A percentile compares a stretch with the other conserved stretches of the same genome.
These are phyloP conservation scores for Sclerotinia borealis DNA, from an alignment of 2,329 filamentous ascomycete species.

Conservation along the genomic window DNA sequence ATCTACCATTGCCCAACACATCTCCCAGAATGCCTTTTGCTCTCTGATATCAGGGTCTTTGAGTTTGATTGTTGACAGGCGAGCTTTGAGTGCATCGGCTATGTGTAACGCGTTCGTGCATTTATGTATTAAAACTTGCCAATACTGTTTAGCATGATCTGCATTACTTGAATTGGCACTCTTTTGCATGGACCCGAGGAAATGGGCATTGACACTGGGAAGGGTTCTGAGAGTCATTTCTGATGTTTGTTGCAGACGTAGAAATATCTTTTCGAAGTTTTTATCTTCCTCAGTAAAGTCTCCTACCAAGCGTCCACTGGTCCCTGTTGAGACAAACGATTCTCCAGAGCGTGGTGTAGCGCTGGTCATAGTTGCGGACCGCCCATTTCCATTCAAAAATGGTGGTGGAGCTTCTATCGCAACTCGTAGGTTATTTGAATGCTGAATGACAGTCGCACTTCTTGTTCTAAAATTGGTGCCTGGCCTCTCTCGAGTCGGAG, in stretches of 20 bases:
- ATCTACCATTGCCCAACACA: constrained; percentile 69
- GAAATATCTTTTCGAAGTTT: constrained; percentile 75
- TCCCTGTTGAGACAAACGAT: constrained; percentile 55
- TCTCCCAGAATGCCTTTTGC: constrained; percentile 55
- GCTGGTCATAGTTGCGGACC: constrained; percentile 43
- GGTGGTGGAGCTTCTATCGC: constrained; percentile 48
- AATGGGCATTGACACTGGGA: constrained; percentile 62
- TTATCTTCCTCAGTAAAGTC: constrained; percentile 72
- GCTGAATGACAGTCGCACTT: constrained; percentile 32
- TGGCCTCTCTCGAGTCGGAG: constrained; percentile 47
- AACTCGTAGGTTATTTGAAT: constrained; percentile 40
- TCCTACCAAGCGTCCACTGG: constrained; percentile 29
- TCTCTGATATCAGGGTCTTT: constrained; percentile 74
- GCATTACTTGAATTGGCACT: constrained; percentile 55
- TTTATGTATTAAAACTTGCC: constrained; percentile 65
- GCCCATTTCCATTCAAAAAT: constrained; percentile 44
- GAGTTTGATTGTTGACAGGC: constrained; percentile 74
- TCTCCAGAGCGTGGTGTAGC: constrained; percentile 78
- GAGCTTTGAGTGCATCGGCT: constrained; percentile 64
- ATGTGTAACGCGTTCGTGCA: constrained; percentile 66
- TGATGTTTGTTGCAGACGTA: constrained; percentile 67
- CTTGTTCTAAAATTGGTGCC: constrained; percentile 30
- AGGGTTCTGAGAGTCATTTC: constrained; percentile 67
- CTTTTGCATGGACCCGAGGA: constrained; percentile 56
- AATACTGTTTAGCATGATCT: constrained; percentile 56